Evolutionary conservation across 768 basidiomycete species (phyloP), one percentile per base, ranked within the genome.

Genomic region (Calocera cornea): DNA sequence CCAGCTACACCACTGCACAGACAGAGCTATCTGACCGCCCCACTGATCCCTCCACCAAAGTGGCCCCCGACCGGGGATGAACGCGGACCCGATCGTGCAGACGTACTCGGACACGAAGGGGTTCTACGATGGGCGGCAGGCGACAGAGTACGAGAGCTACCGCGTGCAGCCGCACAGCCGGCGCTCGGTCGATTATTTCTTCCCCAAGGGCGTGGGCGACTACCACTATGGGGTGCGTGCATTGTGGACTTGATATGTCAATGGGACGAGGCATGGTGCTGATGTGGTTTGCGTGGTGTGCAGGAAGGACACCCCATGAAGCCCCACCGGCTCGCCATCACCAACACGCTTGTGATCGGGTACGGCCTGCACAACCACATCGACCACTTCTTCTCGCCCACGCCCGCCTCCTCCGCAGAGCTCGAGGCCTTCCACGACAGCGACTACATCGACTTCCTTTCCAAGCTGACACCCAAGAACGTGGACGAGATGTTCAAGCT

Each of bases 221-320:
- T 91, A 93, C 75, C 97, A 99, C 75, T 99, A 97, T 79, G 95
- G 95, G 69, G 95, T 95, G 78, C 66, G 86, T 78, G 2, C 31
- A 34, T 27, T n/a, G n/a, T n/a, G n/a, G n/a, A n/a, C n/a, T n/a
- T n/a, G n/a, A n/a, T n/a, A 44, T 38, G 1, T 22, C 40, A 8
- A 33, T 27, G 38, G 34, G 12, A 36, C 41, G 66, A 38, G 24
- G 47, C 8, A 29, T 33, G 49, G 49, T 66, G 60, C 50, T 63
- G 49, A 70, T 66, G 60, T 38, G 66, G 50, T n/a, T 27, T 64
- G 29, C 67, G 24, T 10, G 49, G 47, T 33, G 47, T 44, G 47
- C 72, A 98, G 95, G 93, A 97, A 84, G 85, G 89, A 63, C 95
- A 99, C 78, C 95, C 95, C 1, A 99, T 99, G 95, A 97, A 97